phyloP scores from a whole-genome alignment of 2,329 filamentous ascomycete genomes.

The Penicillium digitatum region DNA sequence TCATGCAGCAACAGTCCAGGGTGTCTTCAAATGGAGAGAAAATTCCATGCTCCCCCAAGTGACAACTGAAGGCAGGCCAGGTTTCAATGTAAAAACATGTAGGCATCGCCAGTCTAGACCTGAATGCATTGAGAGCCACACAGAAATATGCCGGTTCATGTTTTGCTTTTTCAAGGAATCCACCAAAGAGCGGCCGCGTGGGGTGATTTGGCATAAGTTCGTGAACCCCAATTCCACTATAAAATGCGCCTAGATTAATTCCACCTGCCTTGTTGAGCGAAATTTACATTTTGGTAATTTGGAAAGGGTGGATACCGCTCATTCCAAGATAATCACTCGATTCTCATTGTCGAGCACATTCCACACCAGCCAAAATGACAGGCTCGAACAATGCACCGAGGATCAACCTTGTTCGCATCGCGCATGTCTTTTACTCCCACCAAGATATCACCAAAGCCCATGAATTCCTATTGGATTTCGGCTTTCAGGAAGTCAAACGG shows the following conservation, averaged over 20 bases:
- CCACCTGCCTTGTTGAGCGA: no score
- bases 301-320: no score
- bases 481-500: neutral
- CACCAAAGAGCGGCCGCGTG: neutral
- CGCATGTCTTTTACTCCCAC: neutral
- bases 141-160: no score
- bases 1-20: no score
- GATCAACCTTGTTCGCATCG: neutral
- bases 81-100: no score
- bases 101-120: no score
- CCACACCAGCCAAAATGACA: neutral
- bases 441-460: neutral
- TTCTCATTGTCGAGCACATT: neutral
- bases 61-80: no score
- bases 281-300: no score
- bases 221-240: neutral
- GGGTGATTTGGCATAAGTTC: neutral
- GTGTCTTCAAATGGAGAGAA: no score
- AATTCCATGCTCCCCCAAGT: no score
- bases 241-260: neutral
- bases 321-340: neutral
- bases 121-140: no score
- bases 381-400: neutral
- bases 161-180: neutral
- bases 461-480: neutral